Evolutionary conservation across 352 stramenopile species (phyloP).

Genomic region (Hyaloperonospora arabidopsidis): DNA sequence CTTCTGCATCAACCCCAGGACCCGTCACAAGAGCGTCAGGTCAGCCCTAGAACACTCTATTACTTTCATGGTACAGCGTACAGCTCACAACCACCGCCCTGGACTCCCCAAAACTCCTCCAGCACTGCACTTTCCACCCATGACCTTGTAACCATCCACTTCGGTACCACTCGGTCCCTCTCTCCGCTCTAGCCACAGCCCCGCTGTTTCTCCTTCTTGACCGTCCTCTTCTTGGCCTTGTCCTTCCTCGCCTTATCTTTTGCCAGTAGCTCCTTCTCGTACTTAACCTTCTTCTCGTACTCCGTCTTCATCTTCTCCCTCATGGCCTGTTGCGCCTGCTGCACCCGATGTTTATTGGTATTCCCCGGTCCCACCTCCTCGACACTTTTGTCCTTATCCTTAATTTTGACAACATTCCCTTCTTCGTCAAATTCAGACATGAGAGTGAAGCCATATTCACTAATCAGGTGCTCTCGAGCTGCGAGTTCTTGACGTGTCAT

Average conservation of each 20-base stretch:
- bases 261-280: slow-evolving; percentile 63
- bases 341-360: slow-evolving; percentile 47
- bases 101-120: no score
- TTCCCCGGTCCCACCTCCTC: slow-evolving; percentile 35
- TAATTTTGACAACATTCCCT: slow-evolving; percentile 71
- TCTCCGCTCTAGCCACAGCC: slow-evolving; percentile 37
- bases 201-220: slow-evolving; percentile 69
- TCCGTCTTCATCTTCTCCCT: slow-evolving; percentile 69
- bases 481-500: slow-evolving; percentile 74
- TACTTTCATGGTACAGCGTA: no score
- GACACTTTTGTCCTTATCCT: slow-evolving; percentile 49
- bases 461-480: slow-evolving; percentile 70
- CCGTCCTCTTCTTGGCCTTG: slow-evolving; percentile 61
- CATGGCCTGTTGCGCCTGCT: slow-evolving; percentile 42
- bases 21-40: no score
- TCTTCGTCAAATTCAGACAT: slow-evolving; percentile 82
- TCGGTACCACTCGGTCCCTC: no score
- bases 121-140: not conserved
- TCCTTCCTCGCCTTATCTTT: slow-evolving; percentile 64
- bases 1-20: no score
- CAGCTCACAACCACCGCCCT: no score
- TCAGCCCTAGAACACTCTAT: no score
- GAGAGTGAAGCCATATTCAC: slow-evolving; percentile 66
- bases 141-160: no score
- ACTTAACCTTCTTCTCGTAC: slow-evolving; percentile 60